Evolutionary conservation across 108 stramenopile genomes (phyloP), one percentile per base, ranked within the genome.

Genomic region (Cyclotella cryptica): DNA sequence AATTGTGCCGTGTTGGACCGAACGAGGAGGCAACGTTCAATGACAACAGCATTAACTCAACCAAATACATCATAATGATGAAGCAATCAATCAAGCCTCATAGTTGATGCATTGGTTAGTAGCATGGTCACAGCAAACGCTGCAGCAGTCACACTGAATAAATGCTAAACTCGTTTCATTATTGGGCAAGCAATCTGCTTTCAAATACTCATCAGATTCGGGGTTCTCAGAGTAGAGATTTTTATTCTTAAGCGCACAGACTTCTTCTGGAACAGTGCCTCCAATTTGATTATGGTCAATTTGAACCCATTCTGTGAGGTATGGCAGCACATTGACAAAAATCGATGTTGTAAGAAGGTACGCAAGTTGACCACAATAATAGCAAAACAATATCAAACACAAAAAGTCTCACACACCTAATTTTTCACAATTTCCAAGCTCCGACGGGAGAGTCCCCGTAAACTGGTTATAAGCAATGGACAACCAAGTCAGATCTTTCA

Each of bases 371-470:
- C 6, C 35, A 35, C 6, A n/a, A n/a, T 35, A 35, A 35, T 35
- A 35, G 35, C 4, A 35, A 2, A 35, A 35, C 2, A 35, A 35
- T 35, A 35, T n/a, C 35, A 6, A 6, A 24, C 55, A 3, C n/a
- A 22, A 3, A 6, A 24, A 55, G 55, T 22, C 7, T 3, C 12
- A 55, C 21, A 53, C 8, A 55, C 55, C 62, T 45, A 74, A 29
- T 18, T 74, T 52, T 42, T 18, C 30, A 9, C 40, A 51, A 39
- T 49, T 51, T 3, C 73, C 73, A 53, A 74, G 57, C 19, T 49
- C 63, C 24, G n/a, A 26, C 14, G 73, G 73, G 41, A 74, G 17
- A 41, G 73, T 45, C 13, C 73, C 73, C 27, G 63, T 74, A 18
- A 74, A 42, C 22, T 52, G 39, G 30, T 74, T 74, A 24, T 49